Conservation (phyloP, 352 stramenopile species). For the Globisporangium rhizosaccharum region DNA sequence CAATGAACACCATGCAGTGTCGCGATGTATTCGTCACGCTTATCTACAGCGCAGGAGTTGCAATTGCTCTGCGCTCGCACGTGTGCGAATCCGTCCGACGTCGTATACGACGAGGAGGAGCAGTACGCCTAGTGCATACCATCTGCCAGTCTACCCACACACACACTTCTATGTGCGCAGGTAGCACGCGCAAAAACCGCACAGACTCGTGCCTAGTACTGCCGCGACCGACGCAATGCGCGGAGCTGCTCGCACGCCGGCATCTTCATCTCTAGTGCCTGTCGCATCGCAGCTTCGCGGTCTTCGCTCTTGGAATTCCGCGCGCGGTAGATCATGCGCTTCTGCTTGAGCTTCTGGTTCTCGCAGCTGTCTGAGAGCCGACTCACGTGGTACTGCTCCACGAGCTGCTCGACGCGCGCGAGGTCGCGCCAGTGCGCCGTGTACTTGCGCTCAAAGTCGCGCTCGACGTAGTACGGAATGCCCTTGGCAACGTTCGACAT, state of each 20-base stretch:
- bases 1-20: too few species aligned
- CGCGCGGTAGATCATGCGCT: constrained; percentile 83
- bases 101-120: neutral
- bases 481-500: constrained; percentile 81
- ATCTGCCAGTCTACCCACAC: neutral
- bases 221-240: constrained; percentile 52
- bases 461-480: constrained; percentile 86
- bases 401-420: constrained; percentile 79
- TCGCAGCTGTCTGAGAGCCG: constrained; percentile 74
- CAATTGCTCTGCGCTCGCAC: too few species aligned
- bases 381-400: constrained; percentile 75
- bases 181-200: neutral
- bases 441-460: constrained; percentile 84
- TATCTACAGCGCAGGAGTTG: too few species aligned
- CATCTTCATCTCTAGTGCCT: constrained; percentile 81
- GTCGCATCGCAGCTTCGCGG: constrained; percentile 68
- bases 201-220: constrained; percentile 25
- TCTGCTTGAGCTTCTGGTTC: constrained; percentile 79
- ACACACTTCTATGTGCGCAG: neutral
- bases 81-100: too few species aligned
- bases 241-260: constrained; percentile 79
- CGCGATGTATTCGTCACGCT: too few species aligned
- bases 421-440: constrained; percentile 83
- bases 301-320: constrained; percentile 74
- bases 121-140: neutral